phyloP scores from a whole-genome alignment of 1,284 basidiomycete species.

The Vanrija humicola region DNA sequence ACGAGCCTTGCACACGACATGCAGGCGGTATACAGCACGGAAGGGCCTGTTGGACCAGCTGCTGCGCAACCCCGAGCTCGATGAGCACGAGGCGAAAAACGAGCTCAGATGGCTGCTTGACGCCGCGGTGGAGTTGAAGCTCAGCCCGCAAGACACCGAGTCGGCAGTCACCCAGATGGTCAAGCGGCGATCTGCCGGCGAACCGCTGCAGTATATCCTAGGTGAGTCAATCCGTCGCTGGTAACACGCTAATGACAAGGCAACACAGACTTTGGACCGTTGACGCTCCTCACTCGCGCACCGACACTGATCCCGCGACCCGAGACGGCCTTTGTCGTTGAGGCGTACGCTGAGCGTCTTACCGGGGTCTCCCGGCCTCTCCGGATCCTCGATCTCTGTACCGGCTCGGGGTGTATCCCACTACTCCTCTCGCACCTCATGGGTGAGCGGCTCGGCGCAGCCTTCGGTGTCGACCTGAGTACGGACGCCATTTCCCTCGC shows the following conservation, averaged over 20 bases:
- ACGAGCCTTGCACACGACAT: background rate
- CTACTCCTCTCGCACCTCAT: constrained; percentile 67
- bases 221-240: constrained; percentile 52
- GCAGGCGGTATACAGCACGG: background rate
- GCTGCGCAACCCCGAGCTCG: constrained; percentile 35
- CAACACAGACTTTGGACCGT: constrained; percentile 78
- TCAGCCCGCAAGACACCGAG: background rate
- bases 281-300: constrained; percentile 64
- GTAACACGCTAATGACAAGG: constrained; percentile 52
- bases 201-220: constrained; percentile 87
- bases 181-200: constrained; percentile 55
- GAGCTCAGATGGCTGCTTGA: constrained; percentile 44
- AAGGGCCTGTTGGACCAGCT: constrained; percentile 10
- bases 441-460: constrained; percentile 53
- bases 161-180: constrained; percentile 29
- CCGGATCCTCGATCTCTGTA: constrained; percentile 75
- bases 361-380: constrained; percentile 4
- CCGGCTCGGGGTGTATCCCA: constrained; percentile 83
- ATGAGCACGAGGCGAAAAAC: constrained; percentile 27
- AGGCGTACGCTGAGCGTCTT: constrained; percentile 40
- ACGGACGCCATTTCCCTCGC: constrained; percentile 66
- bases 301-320: constrained; percentile 87
- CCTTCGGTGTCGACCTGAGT: constrained; percentile 70
- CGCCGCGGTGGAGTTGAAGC: constrained; percentile 1
- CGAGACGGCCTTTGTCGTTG: constrained; percentile 75